These are phyloP conservation scores for Phaeophleospora eucalypticola DNA, from an alignment of 2,329 filamentous ascomycete species.

Conservation along the genomic window DNA sequence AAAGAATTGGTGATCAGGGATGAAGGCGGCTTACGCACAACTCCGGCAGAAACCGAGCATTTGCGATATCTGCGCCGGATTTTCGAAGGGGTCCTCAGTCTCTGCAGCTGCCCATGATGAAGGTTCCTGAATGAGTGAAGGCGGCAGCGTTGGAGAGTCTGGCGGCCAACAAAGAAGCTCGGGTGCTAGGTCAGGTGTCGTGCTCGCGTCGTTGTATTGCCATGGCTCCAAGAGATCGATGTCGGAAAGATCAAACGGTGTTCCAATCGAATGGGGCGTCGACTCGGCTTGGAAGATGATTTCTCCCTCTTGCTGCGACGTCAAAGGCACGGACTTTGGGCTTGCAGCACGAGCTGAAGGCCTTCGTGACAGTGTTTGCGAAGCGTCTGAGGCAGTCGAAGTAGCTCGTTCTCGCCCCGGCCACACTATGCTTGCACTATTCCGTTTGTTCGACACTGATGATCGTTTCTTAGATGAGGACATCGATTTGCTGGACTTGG, in stretches of 20 bases:
- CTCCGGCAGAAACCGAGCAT: conserved; percentile 7
- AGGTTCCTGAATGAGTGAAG: conserved; percentile 2
- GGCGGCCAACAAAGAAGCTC: conserved; percentile 2
- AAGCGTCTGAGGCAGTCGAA: conserved; percentile 5
- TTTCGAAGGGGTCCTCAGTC: conserved; percentile 4
- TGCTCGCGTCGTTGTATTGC: conserved; percentile 1
- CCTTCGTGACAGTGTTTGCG: conserved; percentile 1
- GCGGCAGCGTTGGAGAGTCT: not conserved
- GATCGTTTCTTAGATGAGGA: conserved; percentile 1
- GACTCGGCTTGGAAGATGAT: conserved; percentile 4
- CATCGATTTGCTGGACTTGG: not conserved
- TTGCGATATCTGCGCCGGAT: conserved; percentile 4
- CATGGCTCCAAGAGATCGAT: conserved; percentile 2
- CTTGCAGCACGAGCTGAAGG: not conserved
- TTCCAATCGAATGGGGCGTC: not conserved
- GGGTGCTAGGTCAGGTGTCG: not conserved
- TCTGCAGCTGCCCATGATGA: not conserved
- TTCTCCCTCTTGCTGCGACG: conserved; percentile 7
- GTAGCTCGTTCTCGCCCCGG: conserved; percentile 5
- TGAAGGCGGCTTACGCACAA: conserved; percentile 8
- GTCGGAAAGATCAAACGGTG: not conserved
- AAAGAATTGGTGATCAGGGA: not conserved
- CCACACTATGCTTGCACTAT: conserved; percentile 3
- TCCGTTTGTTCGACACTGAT: not conserved
- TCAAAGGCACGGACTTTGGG: not conserved